Conservation (phyloP, 2,329 filamentous ascomycete species). For the Neospermospora avenae region DNA sequence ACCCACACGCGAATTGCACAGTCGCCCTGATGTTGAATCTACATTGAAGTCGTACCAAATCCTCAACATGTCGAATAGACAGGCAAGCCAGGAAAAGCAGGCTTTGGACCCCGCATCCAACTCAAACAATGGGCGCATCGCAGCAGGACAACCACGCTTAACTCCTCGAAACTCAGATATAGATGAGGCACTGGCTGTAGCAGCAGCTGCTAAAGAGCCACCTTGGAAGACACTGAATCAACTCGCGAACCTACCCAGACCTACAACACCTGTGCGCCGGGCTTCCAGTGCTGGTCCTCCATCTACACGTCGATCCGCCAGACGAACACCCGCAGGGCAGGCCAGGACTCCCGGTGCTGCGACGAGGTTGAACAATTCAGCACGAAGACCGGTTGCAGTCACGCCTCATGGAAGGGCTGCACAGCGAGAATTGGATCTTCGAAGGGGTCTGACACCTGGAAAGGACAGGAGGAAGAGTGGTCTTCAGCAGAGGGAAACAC, state of each 20-base stretch:
- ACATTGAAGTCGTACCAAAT: too few species aligned
- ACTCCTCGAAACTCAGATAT: constrained; percentile 29
- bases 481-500: constrained; percentile 54
- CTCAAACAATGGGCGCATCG: background rate
- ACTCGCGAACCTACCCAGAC: constrained; percentile 30
- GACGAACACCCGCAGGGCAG: constrained; percentile 29
- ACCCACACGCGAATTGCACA: background rate
- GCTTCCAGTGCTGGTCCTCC: constrained; percentile 32
- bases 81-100: constrained; percentile 1
- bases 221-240: constrained; percentile 29
- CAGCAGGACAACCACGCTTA: constrained; percentile 19
- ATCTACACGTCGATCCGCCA: constrained; percentile 27
- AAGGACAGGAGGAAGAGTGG: constrained; percentile 55
- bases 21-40: background rate
- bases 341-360: constrained; percentile 28
- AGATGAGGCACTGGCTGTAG: constrained; percentile 13
- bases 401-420: constrained; percentile 63
- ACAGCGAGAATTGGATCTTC: constrained; percentile 54
- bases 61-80: constrained; percentile 1
- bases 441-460: constrained; percentile 60
- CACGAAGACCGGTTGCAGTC: constrained; percentile 24
- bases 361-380: constrained; percentile 25
- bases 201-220: constrained; percentile 24
- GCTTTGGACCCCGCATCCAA: background rate
- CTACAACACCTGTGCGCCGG: constrained; percentile 32